A percentile compares a stretch with the other conserved stretches of the same genome.
These are phyloP conservation scores for Proliferodiscus dingleyae DNA, from an alignment of 2,329 filamentous ascomycete species.

Conservation along the genomic window DNA sequence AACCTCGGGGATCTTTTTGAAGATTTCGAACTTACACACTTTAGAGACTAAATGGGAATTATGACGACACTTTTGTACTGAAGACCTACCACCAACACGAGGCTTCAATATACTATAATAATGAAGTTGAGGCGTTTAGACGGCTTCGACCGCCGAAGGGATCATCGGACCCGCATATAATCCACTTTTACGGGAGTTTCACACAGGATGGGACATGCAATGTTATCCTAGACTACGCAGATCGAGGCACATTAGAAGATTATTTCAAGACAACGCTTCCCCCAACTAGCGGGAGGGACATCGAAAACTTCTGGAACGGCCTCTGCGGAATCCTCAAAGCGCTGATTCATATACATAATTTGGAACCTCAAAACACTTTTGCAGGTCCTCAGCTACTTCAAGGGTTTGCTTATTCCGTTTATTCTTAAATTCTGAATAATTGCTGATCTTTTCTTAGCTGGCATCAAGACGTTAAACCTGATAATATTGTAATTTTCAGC, in stretches of 20 bases:
- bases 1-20: no score
- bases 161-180: constrained; percentile 10
- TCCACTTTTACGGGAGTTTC: constrained; percentile 19
- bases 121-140: constrained; percentile 20
- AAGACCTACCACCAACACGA: constrained; percentile 18
- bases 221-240: constrained; percentile 31
- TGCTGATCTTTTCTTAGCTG: constrained; percentile 11
- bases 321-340: constrained; percentile 22
- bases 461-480: constrained; percentile 31
- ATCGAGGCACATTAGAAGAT: constrained; percentile 28
- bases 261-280: constrained; percentile 18
- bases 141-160: background rate
- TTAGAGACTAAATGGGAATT: background rate
- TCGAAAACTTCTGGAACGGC: constrained; percentile 24
- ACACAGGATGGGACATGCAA: constrained; percentile 22
- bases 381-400: no score
- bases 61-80: constrained; percentile 17
- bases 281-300: constrained; percentile 17
- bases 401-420: background rate
- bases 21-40: background rate
- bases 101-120: constrained; percentile 16
- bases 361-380: background rate
- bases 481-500: constrained; percentile 26
- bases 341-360: constrained; percentile 10
- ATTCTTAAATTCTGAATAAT: no score